phyloP scores from a whole-genome alignment of 2,329 filamentous ascomycete species.

The Colletotrichum costaricense region DNA sequence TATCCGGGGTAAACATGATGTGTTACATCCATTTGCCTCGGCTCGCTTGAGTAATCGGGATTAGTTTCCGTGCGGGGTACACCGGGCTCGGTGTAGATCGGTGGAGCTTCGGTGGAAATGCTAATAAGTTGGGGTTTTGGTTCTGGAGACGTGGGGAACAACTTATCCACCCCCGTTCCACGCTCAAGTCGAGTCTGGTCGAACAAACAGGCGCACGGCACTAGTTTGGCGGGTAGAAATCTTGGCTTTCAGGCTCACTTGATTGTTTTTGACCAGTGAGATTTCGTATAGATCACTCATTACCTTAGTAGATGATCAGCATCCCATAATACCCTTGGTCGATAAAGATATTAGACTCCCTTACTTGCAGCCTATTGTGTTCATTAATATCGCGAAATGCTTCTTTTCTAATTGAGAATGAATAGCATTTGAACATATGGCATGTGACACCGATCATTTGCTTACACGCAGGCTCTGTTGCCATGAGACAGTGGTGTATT shows the following conservation, averaged over 20 bases:
- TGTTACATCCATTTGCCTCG: constrained; percentile 14
- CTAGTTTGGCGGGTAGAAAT: background rate
- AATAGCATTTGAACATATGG: too few relatives aligned
- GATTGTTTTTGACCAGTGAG: background rate
- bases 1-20: background rate
- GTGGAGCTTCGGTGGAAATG: background rate
- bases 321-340: too few relatives aligned
- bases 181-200: background rate
- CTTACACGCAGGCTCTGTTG: too few relatives aligned
- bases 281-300: background rate
- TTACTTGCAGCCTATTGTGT: too few relatives aligned
- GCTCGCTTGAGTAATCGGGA: background rate
- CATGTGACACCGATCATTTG: too few relatives aligned
- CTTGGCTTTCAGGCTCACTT: background rate
- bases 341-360: too few relatives aligned
- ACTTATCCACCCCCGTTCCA: background rate
- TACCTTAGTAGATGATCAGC: too few relatives aligned
- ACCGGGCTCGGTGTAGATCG: constrained; percentile 10
- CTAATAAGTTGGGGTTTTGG: background rate
- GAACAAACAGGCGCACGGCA: background rate
- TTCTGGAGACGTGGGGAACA: background rate
- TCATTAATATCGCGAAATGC: too few relatives aligned
- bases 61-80: constrained; percentile 12
- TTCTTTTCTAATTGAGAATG: too few relatives aligned
- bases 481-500: too few relatives aligned